Base-by-base conservation (phyloP, 352 stramenopile species). In the Hyaloperonospora arabidopsidis region DNA sequence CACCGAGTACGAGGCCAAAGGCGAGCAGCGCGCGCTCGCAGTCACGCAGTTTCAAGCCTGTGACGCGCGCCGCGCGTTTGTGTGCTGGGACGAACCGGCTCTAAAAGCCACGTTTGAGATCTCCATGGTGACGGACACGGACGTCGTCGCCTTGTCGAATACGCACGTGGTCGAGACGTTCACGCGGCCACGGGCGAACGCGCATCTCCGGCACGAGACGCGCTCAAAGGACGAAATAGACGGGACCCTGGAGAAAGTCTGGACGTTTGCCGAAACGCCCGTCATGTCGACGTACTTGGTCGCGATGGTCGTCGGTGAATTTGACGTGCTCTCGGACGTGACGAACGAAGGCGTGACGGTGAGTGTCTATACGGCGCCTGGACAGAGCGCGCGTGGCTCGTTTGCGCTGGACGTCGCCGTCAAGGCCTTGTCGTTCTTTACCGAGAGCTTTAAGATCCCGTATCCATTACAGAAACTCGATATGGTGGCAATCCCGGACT, bases 401-500 rank as follows among this genome's bases (percentile, higher is more conserved):
- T 99, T 98, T 72, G 95, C 94, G 10, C 77, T 99, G 0, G 64
- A 84, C 18, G 76, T 86, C 2, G 80, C 57, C 7, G 67, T 67
- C 29, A 77, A 85, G 39, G 75, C 76, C 32, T 62, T 92, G 19
- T 78, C 72, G 11, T 92, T 90, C 54, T 90, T 87, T 62, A 70
- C 72, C 2, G 49, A 87, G 17, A 74, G 59, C n/a, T 89, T 92
- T 48, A 74, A 71, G 22, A 87, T 92, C 29, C 69, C 74, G 21
- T 99, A 99, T 74, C 97, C 96, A 11, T 66, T 99, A 10, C 95
- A 96, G 46, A 99, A 99, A 76, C 71, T 98, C 46, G 96, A 99
- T 69, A 98, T 99, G 92, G 67, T 98, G 28, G 91, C 87, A n/a
- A 97, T 98, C 63, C 87, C 90, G 4, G 94, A 98, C 58, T 98